Percentiles rank a stretch among this genome's conserved stretches.
Conservation (phyloP, 306 rosid genomes). For the Sophora flavescens region DNA sequence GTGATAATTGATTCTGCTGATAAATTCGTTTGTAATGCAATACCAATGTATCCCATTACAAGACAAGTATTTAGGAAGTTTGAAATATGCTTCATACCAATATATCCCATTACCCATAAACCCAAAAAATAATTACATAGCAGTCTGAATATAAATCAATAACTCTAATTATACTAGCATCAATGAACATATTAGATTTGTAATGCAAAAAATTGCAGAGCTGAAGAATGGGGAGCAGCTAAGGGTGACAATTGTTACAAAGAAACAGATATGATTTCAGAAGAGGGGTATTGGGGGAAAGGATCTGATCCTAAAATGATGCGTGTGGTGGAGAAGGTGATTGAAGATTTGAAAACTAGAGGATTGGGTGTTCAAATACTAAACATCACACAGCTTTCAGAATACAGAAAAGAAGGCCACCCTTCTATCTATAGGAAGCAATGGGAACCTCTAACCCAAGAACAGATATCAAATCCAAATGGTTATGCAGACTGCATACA, state of each 20-base stretch:
- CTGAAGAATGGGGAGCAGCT: slow-evolving; percentile 79
- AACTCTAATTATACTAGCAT: not conserved
- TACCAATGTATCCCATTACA: not conserved
- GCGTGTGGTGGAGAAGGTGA: slow-evolving; percentile 66
- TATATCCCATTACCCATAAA: not conserved
- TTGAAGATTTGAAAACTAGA: slow-evolving; percentile 66
- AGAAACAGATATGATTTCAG: slow-evolving; percentile 61
- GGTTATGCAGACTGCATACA: slow-evolving; percentile 86
- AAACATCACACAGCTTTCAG: slow-evolving; percentile 83
- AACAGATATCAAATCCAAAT: slow-evolving; percentile 64
- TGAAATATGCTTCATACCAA: not conserved
- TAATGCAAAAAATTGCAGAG: slow-evolving; percentile 56
- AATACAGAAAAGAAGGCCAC: slow-evolving; percentile 87
- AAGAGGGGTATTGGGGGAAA: slow-evolving; percentile 72
- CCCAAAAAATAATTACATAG: not conserved
- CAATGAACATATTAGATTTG: not conserved
- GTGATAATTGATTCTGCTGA: not conserved
- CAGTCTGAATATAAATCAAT: not conserved
- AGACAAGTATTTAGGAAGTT: not conserved
- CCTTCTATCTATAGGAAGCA: slow-evolving; percentile 84
- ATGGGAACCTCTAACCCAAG: slow-evolving; percentile 70
- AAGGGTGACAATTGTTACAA: slow-evolving; percentile 67
- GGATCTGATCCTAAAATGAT: slow-evolving; percentile 78
- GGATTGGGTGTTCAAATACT: slow-evolving; percentile 70
- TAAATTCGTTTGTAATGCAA: not conserved